These are phyloP conservation scores for Plenodomus biglobosus DNA, from an alignment of 2,329 filamentous ascomycete genomes.

Conservation along the genomic window DNA sequence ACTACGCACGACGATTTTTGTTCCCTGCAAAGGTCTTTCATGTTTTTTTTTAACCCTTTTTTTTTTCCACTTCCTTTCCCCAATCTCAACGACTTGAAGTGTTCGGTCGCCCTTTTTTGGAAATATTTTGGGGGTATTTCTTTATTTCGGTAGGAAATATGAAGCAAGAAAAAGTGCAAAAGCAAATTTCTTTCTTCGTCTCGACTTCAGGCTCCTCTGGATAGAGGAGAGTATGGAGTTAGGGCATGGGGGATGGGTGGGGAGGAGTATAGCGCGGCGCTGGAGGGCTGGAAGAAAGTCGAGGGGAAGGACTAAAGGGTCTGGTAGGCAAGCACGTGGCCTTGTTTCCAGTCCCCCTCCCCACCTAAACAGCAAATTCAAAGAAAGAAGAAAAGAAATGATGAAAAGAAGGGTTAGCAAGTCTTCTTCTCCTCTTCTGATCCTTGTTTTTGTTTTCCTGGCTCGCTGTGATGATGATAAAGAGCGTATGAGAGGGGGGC, in stretches of 20 bases:
- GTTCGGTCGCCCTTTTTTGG: conserved; percentile 13
- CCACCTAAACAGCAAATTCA: neutral
- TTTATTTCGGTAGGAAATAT: conserved; percentile 1
- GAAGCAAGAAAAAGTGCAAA: conserved; percentile 1
- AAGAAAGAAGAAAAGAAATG: neutral
- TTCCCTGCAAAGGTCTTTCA: conserved; percentile 3
- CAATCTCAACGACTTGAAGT: conserved; percentile 16
- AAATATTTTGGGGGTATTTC: neutral
- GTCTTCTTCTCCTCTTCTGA: neutral
- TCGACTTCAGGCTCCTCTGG: neutral
- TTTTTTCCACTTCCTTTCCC: conserved; percentile 11
- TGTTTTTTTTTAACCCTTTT: conserved; percentile 6
- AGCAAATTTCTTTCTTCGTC: conserved; percentile 1
- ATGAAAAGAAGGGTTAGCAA: neutral
- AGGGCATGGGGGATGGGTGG: neutral
- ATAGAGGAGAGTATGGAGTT: neutral
- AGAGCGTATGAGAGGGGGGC: too few species aligned
- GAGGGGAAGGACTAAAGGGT: neutral
- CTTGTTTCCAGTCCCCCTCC: too few species aligned
- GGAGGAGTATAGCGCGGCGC: neutral
- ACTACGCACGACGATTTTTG: conserved; percentile 16
- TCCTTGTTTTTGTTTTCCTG: too few species aligned
- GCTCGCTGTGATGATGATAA: neutral
- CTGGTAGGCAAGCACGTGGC: neutral
- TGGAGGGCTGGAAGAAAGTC: neutral